Conservation (phyloP, 2,329 filamentous ascomycete genomes). For the Aspergillus sp. region DNA sequence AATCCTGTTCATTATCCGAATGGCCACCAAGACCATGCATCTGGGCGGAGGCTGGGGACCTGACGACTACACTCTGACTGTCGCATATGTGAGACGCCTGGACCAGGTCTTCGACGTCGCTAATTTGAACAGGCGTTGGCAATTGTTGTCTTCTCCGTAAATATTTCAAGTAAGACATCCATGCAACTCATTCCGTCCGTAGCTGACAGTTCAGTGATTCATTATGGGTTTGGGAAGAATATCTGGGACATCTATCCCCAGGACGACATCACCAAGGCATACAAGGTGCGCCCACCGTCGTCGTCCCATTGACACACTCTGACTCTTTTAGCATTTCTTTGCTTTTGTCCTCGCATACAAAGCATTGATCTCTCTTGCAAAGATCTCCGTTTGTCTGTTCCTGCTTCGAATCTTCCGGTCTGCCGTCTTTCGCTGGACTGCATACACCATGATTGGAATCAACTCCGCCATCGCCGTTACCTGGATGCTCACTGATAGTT, state of each 20-base stretch:
- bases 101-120: neutral
- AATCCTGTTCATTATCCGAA: constrained; percentile 14
- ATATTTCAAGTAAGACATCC: neutral
- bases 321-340: constrained; percentile 16
- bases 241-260: constrained; percentile 24
- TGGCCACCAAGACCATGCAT: constrained; percentile 11
- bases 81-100: constrained; percentile 14
- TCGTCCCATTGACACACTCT: neutral
- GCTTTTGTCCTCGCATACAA: constrained; percentile 22
- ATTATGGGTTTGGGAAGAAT: constrained; percentile 23
- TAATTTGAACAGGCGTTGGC: neutral
- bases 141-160: neutral
- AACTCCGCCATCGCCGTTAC: constrained; percentile 21
- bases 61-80: constrained; percentile 19
- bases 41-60: constrained; percentile 18
- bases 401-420: constrained; percentile 24
- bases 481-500: constrained; percentile 18
- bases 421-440: constrained; percentile 15
- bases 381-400: constrained; percentile 27
- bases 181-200: neutral
- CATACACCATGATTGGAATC: constrained; percentile 20
- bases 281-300: constrained; percentile 13
- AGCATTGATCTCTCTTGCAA: constrained; percentile 22
- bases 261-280: constrained; percentile 19
- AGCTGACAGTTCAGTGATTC: constrained; percentile 15